These are phyloP conservation scores for Neospora caninum DNA, from an alignment of 169 alveolate species.

Conservation along the genomic window DNA sequence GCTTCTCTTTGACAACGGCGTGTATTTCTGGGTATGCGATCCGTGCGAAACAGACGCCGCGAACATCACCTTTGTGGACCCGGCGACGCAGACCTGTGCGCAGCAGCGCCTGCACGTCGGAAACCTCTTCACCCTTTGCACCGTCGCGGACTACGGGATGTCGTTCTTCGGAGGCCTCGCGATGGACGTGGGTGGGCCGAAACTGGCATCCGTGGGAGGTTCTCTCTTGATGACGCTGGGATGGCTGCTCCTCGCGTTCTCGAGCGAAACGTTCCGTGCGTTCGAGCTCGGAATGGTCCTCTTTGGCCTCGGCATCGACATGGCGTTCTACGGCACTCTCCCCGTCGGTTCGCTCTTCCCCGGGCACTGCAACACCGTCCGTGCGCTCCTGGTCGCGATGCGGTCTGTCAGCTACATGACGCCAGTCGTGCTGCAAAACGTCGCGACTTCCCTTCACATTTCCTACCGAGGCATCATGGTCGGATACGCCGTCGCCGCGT, in stretches of 20 bases:
- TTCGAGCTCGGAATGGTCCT: constrained; percentile 19
- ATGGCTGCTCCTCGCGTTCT: constrained; percentile 39
- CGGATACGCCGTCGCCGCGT: background rate
- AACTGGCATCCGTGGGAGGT: constrained; percentile 36
- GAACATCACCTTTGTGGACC: background rate
- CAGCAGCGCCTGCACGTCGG: constrained; percentile 51
- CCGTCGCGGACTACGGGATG: constrained; percentile 59
- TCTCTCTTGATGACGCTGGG: constrained; percentile 33
- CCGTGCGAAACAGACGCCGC: background rate
- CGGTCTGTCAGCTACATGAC: constrained; percentile 38
- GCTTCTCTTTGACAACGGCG: constrained; percentile 46
- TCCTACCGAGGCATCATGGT: background rate
- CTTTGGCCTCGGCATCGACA: constrained; percentile 56
- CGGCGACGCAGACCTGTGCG: background rate
- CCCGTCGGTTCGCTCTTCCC: constrained; percentile 37
- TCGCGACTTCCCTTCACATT: background rate
- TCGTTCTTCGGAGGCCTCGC: constrained; percentile 59
- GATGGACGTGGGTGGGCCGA: constrained; percentile 62
- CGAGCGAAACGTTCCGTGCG: background rate
- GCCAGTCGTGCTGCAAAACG: constrained; percentile 43
- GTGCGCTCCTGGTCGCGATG: background rate
- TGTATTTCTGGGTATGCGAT: constrained; percentile 55
- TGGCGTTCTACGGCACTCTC: constrained; percentile 53
- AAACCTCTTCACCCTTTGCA: constrained; percentile 36
- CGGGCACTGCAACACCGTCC: constrained; percentile 7